Percentiles rank a stretch among this genome's conserved stretches.
Conservation (phyloP, 176 grass and related monocot species). For the Panicum miliaceum region DNA sequence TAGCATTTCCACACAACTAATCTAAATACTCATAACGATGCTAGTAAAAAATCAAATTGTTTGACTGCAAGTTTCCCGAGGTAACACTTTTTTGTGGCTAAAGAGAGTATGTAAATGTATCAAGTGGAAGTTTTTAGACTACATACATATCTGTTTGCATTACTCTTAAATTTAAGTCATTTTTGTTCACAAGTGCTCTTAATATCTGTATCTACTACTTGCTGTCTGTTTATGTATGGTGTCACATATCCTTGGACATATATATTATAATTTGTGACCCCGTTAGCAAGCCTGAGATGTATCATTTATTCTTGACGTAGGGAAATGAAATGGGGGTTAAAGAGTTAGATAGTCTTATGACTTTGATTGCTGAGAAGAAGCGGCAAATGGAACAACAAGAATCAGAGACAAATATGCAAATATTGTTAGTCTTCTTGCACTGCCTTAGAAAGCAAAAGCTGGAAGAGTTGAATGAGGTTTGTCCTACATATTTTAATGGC, state of each 20-base stretch:
- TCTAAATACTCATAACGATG: background rate
- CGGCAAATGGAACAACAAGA: slow-evolving; percentile 97
- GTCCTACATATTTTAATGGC: slow-evolving; percentile 16
- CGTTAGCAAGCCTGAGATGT: background rate
- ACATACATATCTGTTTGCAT: background rate
- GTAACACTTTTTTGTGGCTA: background rate
- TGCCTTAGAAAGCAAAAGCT: slow-evolving; percentile 97
- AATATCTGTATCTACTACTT: slow-evolving; percentile 14
- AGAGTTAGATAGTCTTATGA: slow-evolving; percentile 84
- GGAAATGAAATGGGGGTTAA: slow-evolving; percentile 89
- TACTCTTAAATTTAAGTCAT: slow-evolving; percentile 9
- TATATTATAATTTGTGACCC: background rate
- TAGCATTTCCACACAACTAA: background rate
- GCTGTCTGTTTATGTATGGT: background rate
- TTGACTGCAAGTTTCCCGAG: background rate
- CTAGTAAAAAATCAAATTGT: background rate
- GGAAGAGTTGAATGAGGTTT: slow-evolving; percentile 96
- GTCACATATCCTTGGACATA: background rate
- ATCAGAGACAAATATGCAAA: slow-evolving; percentile 99
- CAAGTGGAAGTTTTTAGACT: background rate
- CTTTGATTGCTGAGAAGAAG: slow-evolving; percentile 88
- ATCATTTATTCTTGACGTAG: slow-evolving; percentile 45
- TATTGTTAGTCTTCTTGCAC: slow-evolving; percentile 91
- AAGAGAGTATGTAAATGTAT: background rate
- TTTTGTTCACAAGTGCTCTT: background rate